phyloP scores from a whole-genome alignment of 257 asterid species.

The Solanum chilense region DNA sequence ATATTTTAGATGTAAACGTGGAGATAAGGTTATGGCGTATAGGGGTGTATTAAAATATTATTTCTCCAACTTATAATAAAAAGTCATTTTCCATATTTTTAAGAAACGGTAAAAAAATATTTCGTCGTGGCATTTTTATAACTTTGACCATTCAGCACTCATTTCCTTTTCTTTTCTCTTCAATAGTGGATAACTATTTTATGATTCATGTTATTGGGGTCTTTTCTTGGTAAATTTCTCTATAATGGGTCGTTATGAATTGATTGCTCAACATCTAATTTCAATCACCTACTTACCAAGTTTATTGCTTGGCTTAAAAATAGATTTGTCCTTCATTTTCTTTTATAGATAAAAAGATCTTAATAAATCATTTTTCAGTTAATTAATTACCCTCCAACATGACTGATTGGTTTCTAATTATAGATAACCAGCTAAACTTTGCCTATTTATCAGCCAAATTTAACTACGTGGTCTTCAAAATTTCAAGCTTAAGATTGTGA shows the following conservation, averaged over 20 bases:
- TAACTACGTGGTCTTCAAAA: neutral
- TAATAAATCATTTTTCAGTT: neutral
- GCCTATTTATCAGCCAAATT: neutral
- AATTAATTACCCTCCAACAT: neutral
- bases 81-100: neutral
- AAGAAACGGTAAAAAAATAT: neutral
- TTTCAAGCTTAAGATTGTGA: neutral
- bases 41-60: neutral
- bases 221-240: conserved; percentile 4
- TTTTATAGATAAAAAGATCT: neutral
- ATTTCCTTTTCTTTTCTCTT: neutral
- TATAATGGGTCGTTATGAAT: conserved; percentile 39
- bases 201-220: neutral
- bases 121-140: neutral
- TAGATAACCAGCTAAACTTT: neutral
- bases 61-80: neutral
- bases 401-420: neutral
- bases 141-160: neutral
- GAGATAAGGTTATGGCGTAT: too few species aligned
- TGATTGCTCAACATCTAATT: conserved; percentile 37
- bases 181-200: neutral
- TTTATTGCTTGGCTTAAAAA: neutral
- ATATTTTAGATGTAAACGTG: neutral
- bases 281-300: conserved; percentile 20
- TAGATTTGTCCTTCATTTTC: neutral